Evolutionary conservation across 768 basidiomycete species (phyloP), one percentile per base, ranked within the genome.

Genomic region (Boletus insuetus): DNA sequence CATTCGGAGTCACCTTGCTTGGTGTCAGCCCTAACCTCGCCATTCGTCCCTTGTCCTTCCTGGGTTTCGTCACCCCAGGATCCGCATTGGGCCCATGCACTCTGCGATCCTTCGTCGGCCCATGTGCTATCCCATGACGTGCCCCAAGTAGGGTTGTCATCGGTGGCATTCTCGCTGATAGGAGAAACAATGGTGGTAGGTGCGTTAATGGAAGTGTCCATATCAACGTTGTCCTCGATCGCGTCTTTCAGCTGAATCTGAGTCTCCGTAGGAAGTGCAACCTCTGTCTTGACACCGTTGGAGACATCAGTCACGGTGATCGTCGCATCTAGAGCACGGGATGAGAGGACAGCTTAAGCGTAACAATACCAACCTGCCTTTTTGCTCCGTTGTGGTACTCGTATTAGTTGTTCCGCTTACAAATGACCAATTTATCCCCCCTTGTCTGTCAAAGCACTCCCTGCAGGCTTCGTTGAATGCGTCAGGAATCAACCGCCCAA

Each of bases 391-490:
- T 14, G 52, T 14, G 10, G 31, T 51, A 38, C 54, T 46, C 22
- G 26, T 29, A 29, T 29, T 9, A 29, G 26, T 9, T 29, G 26
- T 29, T 51, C 49, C 37, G 53, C 54, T 57, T 17, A 54, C 50
- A n/a, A 58, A 14, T 3, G 60, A 47, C 59, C 70, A 71, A 46
- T 75, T 79, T 0, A 74, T 71, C 10, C 78, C 75, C 4, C 75
- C 71, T 56, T 77, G 76, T 32, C 64, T 64, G 16, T 80, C 86
- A 71, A 81, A 88, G 37, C 76, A 75, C 2, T 68, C 71, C 14
- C 71, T 69, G 60, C 80, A 85, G 0, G 75, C 83, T 31, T 65
- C 60, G 60, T 78, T 79, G 57, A 87, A 79, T 3, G 67, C 29
- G 40, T 81, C 79, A 0, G 79, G 76, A 32, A 82, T 58, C 2